A percentile compares a stretch with the other conserved stretches of the same genome.
Evolutionary conservation across 1,284 basidiomycete genomes (phyloP).

Genomic region (Heterobasidion annosum): DNA sequence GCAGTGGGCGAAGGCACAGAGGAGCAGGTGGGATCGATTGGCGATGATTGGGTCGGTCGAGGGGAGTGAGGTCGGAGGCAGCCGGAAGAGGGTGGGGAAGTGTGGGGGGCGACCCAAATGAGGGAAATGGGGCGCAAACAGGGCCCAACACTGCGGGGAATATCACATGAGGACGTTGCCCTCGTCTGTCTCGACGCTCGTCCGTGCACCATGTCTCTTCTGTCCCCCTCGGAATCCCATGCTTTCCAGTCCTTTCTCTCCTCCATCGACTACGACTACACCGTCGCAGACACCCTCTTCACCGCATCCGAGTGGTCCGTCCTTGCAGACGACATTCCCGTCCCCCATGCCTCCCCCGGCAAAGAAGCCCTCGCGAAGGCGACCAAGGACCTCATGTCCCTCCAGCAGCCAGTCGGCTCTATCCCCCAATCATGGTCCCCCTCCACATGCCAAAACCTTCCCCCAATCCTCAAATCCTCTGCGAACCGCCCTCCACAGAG

Average conservation of each 20-base stretch:
- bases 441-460: slow-evolving; percentile 13
- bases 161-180: not conserved
- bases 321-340: slow-evolving; percentile 21
- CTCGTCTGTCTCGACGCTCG: not conserved
- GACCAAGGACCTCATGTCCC: slow-evolving; percentile 62
- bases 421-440: slow-evolving; percentile 13
- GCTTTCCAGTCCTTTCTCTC: slow-evolving; percentile 44
- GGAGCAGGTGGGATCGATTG: too few species aligned
- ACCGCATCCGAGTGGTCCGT: slow-evolving; percentile 15
- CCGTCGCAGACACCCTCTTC: slow-evolving; percentile 18
- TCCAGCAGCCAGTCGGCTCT: slow-evolving; percentile 31
- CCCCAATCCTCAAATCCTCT: slow-evolving; percentile 10
- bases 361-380: slow-evolving; percentile 60
- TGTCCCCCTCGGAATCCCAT: slow-evolving; percentile 39
- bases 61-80: not conserved
- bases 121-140: not conserved
- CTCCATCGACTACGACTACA: slow-evolving; percentile 30
- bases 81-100: not conserved
- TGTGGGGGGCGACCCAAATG: not conserved
- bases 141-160: not conserved
- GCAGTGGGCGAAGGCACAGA: too few species aligned
- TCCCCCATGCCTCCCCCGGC: slow-evolving; percentile 19
- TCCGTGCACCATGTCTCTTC: slow-evolving; percentile 17
- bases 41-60: too few species aligned
- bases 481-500: not conserved